Evolutionary conservation across 345 rosid genomes (phyloP).

Genomic region (Trapa incisa): DNA sequence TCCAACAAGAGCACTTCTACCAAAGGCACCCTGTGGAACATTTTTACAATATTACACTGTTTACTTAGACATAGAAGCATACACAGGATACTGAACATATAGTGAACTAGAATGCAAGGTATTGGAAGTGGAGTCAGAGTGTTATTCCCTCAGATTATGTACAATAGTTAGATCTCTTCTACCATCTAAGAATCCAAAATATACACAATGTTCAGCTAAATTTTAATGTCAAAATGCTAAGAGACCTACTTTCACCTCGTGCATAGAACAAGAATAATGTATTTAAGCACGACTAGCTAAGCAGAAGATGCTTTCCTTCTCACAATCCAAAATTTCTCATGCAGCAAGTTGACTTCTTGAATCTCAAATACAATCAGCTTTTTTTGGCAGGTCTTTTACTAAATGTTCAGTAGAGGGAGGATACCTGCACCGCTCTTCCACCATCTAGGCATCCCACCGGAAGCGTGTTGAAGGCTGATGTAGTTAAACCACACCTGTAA

Average conservation of each 20-base stretch:
- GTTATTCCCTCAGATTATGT: not conserved
- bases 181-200: too few species aligned
- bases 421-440: constrained; percentile 93
- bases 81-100: not conserved
- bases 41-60: not conserved
- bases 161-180: too few species aligned
- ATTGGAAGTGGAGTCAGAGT: not conserved
- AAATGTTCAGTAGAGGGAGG: constrained; percentile 2
- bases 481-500: constrained; percentile 91
- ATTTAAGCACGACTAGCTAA: not conserved
- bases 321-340: not conserved
- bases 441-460: constrained; percentile 96
- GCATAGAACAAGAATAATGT: not conserved
- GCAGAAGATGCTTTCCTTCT: not conserved
- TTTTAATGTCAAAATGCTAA: not conserved
- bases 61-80: not conserved
- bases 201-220: too few species aligned
- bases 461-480: constrained; percentile 87
- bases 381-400: not conserved
- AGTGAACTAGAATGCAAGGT: not conserved
- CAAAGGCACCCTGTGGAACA: constrained; percentile 62
- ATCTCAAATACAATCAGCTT: not conserved
- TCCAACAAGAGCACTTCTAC: constrained; percentile 53
- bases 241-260: not conserved
- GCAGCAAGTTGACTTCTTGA: not conserved